phyloP scores from a whole-genome alignment of 2,329 filamentous ascomycete species.

The Myotisia sp. region DNA sequence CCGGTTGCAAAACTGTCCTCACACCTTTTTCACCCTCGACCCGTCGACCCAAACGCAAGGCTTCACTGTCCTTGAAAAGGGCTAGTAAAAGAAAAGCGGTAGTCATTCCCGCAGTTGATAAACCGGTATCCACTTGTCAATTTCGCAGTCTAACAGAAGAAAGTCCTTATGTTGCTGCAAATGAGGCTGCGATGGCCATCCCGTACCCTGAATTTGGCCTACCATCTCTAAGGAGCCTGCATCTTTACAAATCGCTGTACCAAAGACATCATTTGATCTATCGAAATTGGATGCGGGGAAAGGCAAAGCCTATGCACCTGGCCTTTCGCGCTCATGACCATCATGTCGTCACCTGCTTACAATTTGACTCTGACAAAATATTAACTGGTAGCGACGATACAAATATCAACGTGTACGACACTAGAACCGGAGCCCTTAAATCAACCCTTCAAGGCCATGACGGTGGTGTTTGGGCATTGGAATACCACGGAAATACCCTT shows the following conservation, averaged over 20 bases:
- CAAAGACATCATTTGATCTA: conserved; percentile 83
- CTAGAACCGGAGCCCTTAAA: conserved; percentile 74
- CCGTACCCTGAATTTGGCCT: conserved; percentile 70
- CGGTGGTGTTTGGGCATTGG: conserved; percentile 91
- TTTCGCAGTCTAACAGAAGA: conserved; percentile 44
- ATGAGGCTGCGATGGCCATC: conserved; percentile 66
- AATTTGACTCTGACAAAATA: conserved; percentile 97
- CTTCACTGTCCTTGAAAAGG: conserved; percentile 36
- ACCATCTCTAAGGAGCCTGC: conserved; percentile 62
- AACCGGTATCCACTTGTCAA: conserved; percentile 33
- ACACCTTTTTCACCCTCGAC: conserved; percentile 12
- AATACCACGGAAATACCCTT: conserved; percentile 87
- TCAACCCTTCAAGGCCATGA: conserved; percentile 84
- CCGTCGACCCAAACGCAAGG: conserved; percentile 35
- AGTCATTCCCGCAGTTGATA: conserved; percentile 21
- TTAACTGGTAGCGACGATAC: conserved; percentile 95
- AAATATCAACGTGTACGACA: conserved; percentile 95
- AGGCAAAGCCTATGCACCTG: conserved; percentile 74
- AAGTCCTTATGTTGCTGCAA: conserved; percentile 67
- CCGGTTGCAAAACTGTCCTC: conserved; percentile 15
- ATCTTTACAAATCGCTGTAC: conserved; percentile 93
- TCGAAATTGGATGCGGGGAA: conserved; percentile 74
- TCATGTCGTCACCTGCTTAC: conserved; percentile 92
- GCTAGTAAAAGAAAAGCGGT: conserved; percentile 43
- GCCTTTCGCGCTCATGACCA: conserved; percentile 93